Percentiles rank a stretch among this genome's conserved stretches.
phyloP scores from a whole-genome alignment of 257 asterid species.

The Solanum chiquidenum region DNA sequence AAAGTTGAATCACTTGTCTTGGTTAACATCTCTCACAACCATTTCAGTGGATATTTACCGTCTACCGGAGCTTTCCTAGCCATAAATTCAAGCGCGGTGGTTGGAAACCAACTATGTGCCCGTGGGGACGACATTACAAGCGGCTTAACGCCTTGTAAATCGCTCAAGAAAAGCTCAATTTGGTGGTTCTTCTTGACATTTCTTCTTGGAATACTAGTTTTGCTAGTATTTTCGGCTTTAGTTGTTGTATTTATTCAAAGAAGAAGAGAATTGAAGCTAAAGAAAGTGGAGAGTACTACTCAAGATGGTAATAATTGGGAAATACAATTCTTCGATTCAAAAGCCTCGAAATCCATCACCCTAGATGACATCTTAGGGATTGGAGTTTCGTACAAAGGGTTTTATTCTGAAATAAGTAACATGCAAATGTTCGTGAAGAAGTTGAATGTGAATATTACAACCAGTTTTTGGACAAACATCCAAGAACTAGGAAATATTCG shows the following conservation, averaged over 20 bases:
- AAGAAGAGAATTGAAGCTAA: slow-evolving; percentile 10
- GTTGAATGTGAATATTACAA: slow-evolving; percentile 3
- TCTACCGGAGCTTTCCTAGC: slow-evolving; percentile 63
- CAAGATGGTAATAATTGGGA: slow-evolving; percentile 52
- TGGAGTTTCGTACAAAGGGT: not conserved
- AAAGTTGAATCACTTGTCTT: slow-evolving; percentile 54
- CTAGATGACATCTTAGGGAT: slow-evolving; percentile 27
- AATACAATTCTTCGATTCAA: slow-evolving; percentile 34
- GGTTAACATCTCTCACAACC: slow-evolving; percentile 64
- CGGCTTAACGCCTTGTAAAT: slow-evolving; percentile 53
- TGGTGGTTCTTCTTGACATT: slow-evolving; percentile 45
- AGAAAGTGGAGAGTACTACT: slow-evolving; percentile 22
- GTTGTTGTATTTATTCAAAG: slow-evolving; percentile 6
- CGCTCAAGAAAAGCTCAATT: slow-evolving; percentile 6
- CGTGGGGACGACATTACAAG: slow-evolving; percentile 17
- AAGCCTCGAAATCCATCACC: slow-evolving; percentile 19
- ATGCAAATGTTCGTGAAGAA: slow-evolving; percentile 25
- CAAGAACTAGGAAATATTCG: slow-evolving; percentile 19
- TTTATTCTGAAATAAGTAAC: not conserved
- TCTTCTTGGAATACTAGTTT: slow-evolving; percentile 24
- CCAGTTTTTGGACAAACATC: slow-evolving; percentile 21
- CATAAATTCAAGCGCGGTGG: slow-evolving; percentile 41
- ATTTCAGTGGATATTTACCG: slow-evolving; percentile 55
- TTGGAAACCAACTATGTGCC: slow-evolving; percentile 49
- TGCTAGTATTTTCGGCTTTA: slow-evolving; percentile 13